A percentile compares a stretch with the other conserved stretches of the same genome.
phyloP scores from a whole-genome alignment of 257 asterid genomes.

The Pogostemon cablin region DNA sequence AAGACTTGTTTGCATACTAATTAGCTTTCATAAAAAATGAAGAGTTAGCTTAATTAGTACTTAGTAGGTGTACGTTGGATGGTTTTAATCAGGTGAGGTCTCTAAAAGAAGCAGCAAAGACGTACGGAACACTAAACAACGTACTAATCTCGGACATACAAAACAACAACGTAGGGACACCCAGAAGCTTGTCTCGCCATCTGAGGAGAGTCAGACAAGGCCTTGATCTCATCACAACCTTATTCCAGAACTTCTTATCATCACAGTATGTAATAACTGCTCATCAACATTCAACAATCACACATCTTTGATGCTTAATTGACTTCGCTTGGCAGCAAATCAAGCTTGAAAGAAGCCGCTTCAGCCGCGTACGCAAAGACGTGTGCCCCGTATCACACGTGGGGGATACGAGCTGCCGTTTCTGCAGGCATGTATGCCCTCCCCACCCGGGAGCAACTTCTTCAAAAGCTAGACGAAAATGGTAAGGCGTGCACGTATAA shows the following conservation, averaged over 20 bases:
- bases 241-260: conserved; percentile 73
- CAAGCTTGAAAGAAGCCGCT: conserved; percentile 73
- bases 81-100: conserved; percentile 55
- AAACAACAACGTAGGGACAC: conserved; percentile 54
- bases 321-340: conserved; percentile 38
- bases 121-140: conserved; percentile 45
- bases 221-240: conserved; percentile 77
- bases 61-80: background rate
- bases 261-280: conserved; percentile 49
- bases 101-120: conserved; percentile 62
- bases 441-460: conserved; percentile 80
- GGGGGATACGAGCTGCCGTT: conserved; percentile 88
- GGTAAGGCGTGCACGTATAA: conserved; percentile 40
- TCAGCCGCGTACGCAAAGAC: conserved; percentile 69
- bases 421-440: conserved; percentile 89
- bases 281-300: background rate
- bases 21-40: no score
- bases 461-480: conserved; percentile 65
- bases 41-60: no score
- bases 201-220: conserved; percentile 89
- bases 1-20: no score
- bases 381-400: conserved; percentile 83
- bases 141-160: conserved; percentile 57
- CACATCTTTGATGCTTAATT: background rate
- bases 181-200: conserved; percentile 76